phyloP scores from a whole-genome alignment of 1,139 yeast genomes.

The Geotrichum bryndzae region DNA sequence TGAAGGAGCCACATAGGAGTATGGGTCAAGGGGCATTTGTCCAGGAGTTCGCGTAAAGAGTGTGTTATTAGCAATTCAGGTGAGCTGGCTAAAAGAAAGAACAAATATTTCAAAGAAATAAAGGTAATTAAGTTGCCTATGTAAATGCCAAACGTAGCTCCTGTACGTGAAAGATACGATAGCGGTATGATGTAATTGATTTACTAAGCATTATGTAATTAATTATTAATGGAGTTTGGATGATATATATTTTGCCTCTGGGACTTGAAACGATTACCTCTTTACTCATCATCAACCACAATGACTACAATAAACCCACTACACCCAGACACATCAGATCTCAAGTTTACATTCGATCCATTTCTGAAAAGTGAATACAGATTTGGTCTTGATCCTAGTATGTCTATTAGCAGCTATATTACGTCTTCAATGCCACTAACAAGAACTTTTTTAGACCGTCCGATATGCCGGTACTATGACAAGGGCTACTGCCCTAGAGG shows the following conservation, averaged over 20 bases:
- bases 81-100: neutral
- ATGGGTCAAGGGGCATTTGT: conserved; percentile 35
- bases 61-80: neutral
- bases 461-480: conserved; percentile 73
- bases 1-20: conserved; percentile 53
- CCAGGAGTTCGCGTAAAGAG: neutral
- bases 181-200: neutral
- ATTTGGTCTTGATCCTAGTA: conserved; percentile 56
- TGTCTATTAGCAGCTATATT: neutral
- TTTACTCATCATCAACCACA: neutral
- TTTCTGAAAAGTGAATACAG: conserved; percentile 74
- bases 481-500: conserved; percentile 84
- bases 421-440: neutral
- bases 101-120: neutral
- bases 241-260: neutral
- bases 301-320: conserved; percentile 13
- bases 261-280: neutral
- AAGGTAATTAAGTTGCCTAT: neutral
- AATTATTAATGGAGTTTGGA: neutral
- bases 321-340: conserved; percentile 37
- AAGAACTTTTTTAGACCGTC: conserved; percentile 62
- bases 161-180: neutral
- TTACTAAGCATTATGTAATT: neutral
- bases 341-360: conserved; percentile 73
- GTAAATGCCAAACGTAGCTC: neutral